Conservation (phyloP, 164 flowering plant species). For the Liquidambar formosana region DNA sequence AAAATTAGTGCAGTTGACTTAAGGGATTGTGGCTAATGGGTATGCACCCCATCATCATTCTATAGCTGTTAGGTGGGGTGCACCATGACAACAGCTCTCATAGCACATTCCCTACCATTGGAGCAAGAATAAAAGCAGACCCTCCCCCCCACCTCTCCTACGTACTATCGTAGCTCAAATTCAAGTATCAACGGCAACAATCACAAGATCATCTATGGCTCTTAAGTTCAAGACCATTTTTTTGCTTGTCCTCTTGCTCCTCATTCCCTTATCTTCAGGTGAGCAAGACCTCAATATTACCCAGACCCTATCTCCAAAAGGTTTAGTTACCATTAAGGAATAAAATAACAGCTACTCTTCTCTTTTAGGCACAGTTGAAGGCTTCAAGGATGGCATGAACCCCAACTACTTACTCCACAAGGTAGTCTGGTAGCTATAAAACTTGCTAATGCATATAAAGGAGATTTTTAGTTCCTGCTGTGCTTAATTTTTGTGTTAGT, state of each 20-base stretch:
- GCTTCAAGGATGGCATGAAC: conserved; percentile 14
- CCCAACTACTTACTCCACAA: conserved; percentile 10
- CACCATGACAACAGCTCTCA: conserved; percentile 31
- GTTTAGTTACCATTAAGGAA: background rate
- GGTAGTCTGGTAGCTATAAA: conserved; percentile 17
- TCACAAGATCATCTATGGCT: conserved; percentile 28
- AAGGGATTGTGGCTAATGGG: conserved; percentile 25
- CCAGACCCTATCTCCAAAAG: background rate
- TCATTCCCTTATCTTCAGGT: conserved; percentile 33
- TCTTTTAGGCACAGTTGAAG: conserved; percentile 28
- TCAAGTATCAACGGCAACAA: background rate
- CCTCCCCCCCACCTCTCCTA: conserved; percentile 13
- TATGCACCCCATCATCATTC: conserved; percentile 40
- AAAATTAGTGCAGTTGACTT: conserved; percentile 52
- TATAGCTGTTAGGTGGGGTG: conserved; percentile 40
- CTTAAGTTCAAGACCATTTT: conserved; percentile 21
- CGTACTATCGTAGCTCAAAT: conserved; percentile 2
- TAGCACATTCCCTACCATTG: conserved; percentile 19
- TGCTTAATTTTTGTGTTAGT: background rate
- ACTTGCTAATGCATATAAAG: background rate
- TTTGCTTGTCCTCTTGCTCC: conserved; percentile 22
- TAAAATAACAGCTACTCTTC: background rate
- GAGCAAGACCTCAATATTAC: conserved; percentile 5
- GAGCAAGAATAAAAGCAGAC: conserved; percentile 18
- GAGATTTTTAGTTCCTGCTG: too few relatives aligned